These are phyloP conservation scores for Spathaspora sp. DNA, from an alignment of 1,139 yeast species.

Conservation along the genomic window DNA sequence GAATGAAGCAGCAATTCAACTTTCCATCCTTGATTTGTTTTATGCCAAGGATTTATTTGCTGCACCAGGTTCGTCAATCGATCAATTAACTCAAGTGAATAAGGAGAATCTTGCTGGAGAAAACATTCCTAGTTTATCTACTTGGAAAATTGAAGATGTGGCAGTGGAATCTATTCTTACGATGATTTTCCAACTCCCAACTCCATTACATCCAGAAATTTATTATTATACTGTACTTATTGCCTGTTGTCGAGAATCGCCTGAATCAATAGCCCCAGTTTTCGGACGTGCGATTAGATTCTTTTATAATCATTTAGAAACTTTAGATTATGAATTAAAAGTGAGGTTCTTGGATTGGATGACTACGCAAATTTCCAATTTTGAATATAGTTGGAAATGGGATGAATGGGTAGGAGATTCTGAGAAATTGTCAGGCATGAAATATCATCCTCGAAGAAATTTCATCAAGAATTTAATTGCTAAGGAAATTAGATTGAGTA, in stretches of 20 bases:
- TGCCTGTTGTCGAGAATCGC: conserved; percentile 84
- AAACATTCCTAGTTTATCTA: conserved; percentile 50
- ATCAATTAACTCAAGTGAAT: conserved; percentile 50
- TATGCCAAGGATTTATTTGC: conserved; percentile 73
- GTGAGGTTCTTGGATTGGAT: conserved; percentile 87
- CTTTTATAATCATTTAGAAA: conserved; percentile 66
- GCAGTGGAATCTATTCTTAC: conserved; percentile 82
- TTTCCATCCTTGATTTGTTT: conserved; percentile 71
- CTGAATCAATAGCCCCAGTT: conserved; percentile 91
- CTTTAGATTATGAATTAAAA: conserved; percentile 74
- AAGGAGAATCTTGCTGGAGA: conserved; percentile 42
- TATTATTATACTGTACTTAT: conserved; percentile 87
- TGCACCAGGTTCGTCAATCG: conserved; percentile 81
- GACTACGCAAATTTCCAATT: conserved; percentile 88
- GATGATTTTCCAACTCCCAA: conserved; percentile 74
- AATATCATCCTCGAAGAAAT: conserved; percentile 69
- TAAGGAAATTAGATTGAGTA: conserved; percentile 79
- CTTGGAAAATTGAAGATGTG: conserved; percentile 91
- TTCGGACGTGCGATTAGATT: conserved; percentile 91
- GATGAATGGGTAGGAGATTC: conserved; percentile 82
- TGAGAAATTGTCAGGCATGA: conserved; percentile 25
- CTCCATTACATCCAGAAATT: conserved; percentile 62
- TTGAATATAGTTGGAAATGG: conserved; percentile 98
- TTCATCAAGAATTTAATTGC: conserved; percentile 78
- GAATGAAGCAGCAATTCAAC: conserved; percentile 81